Percentiles rank a stretch among this genome's conserved stretches.
Evolutionary conservation across 2,329 filamentous ascomycete species (phyloP).

Genomic region (Pseudogymnoascus sp.): DNA sequence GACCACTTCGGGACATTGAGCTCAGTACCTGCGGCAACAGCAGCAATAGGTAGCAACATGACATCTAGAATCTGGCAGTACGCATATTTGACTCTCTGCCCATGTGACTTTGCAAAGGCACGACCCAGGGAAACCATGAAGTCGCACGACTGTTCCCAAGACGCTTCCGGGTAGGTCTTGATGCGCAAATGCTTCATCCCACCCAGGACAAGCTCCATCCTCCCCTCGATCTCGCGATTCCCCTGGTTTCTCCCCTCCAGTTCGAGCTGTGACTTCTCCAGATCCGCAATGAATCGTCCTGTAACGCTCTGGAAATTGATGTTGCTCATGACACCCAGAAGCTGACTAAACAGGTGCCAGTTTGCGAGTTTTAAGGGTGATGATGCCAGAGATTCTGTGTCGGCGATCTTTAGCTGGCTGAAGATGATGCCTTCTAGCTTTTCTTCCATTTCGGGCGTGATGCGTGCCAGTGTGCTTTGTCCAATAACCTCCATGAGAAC

Average conservation of each 20-base stretch:
- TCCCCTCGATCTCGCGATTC: constrained; percentile 66
- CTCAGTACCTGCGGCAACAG: constrained; percentile 63
- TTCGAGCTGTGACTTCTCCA: constrained; percentile 72
- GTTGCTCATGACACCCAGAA: constrained; percentile 93
- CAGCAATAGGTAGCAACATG: constrained; percentile 78
- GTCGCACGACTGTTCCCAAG: constrained; percentile 82
- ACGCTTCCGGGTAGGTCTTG: constrained; percentile 62
- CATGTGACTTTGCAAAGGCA: constrained; percentile 78
- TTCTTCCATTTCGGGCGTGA: constrained; percentile 87
- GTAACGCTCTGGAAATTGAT: constrained; percentile 83
- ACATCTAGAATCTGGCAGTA: constrained; percentile 90
- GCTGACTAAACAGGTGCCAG: constrained; percentile 87
- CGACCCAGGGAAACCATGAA: constrained; percentile 76
- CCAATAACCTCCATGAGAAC: constrained; percentile 91
- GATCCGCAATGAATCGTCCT: constrained; percentile 70
- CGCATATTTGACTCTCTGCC: constrained; percentile 82
- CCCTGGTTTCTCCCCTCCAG: constrained; percentile 62
- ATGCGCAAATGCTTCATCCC: constrained; percentile 88
- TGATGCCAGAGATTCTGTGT: constrained; percentile 69
- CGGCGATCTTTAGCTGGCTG: constrained; percentile 82
- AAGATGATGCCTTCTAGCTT: constrained; percentile 95
- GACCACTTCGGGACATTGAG: constrained; percentile 79
- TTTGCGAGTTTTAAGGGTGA: constrained; percentile 86
- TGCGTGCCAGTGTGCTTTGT: constrained; percentile 73
- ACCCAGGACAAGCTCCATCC: constrained; percentile 77